Evolutionary conservation across 805 yeast species (phyloP).

Genomic region (Priceomyces haplophilus): DNA sequence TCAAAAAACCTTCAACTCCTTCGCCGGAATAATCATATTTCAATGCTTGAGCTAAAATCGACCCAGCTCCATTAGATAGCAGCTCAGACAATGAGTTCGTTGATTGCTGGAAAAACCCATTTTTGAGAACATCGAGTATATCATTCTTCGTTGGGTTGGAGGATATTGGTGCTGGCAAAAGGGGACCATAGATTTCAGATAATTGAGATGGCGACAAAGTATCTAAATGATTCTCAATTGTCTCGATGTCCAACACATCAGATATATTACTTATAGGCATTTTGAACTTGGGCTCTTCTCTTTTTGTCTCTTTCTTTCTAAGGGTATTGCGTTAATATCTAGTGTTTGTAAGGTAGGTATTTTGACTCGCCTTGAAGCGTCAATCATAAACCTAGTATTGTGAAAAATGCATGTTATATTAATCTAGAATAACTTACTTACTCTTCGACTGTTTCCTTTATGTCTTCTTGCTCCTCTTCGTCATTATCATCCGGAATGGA

Average conservation of each 20-base stretch:
- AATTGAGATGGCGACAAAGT: slow-evolving; percentile 33
- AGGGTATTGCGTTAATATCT: neutral
- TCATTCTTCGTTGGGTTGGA: slow-evolving; percentile 30
- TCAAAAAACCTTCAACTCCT: slow-evolving; percentile 50
- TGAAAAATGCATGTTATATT: slow-evolving; percentile 3
- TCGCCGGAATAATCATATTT: slow-evolving; percentile 53
- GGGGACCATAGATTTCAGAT: slow-evolving; percentile 27
- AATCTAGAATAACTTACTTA: slow-evolving; percentile 11
- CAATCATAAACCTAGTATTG: slow-evolving; percentile 1
- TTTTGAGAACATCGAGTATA: slow-evolving; percentile 42
- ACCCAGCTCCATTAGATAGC: slow-evolving; percentile 45
- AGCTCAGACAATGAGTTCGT: slow-evolving; percentile 41
- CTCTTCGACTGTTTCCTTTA: slow-evolving; percentile 10
- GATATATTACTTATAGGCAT: slow-evolving; percentile 30
- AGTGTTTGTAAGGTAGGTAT: neutral
- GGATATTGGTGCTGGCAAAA: slow-evolving; percentile 43
- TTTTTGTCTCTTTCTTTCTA: neutral
- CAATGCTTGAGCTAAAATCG: slow-evolving; percentile 46
- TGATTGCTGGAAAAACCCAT: slow-evolving; percentile 48
- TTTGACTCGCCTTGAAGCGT: neutral
- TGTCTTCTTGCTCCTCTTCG: slow-evolving; percentile 11
- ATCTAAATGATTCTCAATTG: slow-evolving; percentile 31
- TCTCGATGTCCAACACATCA: slow-evolving; percentile 32
- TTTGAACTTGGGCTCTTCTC: neutral
- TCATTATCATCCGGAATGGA: slow-evolving; percentile 32